Evolutionary conservation across 2,329 filamentous ascomycete genomes (phyloP), one percentile per base, ranked within the genome.

Genomic region (Hypoxylon sp.): DNA sequence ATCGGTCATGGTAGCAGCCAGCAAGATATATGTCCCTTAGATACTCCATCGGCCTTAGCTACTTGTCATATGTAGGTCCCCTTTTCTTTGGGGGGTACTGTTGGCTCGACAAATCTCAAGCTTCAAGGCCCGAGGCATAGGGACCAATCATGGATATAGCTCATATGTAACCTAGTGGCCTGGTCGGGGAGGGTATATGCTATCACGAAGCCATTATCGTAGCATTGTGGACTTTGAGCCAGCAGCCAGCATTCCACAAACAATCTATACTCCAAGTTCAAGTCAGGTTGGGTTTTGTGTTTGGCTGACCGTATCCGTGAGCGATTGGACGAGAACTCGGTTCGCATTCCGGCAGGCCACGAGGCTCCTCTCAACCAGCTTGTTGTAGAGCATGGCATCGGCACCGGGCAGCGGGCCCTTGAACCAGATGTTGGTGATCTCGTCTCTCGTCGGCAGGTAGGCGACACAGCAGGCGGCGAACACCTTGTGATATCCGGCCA

Each of bases 351-450:
- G 74, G 21, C 77, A 78, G 1, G 78, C 78, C 17, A 74, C 62
- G 24, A 80, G 69, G 17, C 75, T 76, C 58, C 72, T 73, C 59
- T 79, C 74, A 2, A 80, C 70, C 63, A 80, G 65, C 33, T 73
- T 70, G 43, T 75, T 73, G 63, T 80, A 79, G 24, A 77, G 55
- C 31, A 71, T 67, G 40, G 73, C 70, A 45, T 78, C 75, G 59
- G 78, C 76, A 3, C 77, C 73, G 2, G 81, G 77, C 7, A 84
- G 60, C 56, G 80, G 77, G 4, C 95, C 94, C 77, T 93, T 97
- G 70, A 96, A 85, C 95, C 95, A 99, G 15, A 98, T 75, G 71
- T 97, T 93, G 7, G 94, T 97, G 48, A 98, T 87, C 74, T 99
- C 95, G 67, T 98, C 94, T 61, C 93, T 83, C 18, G 82, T 83